Base-by-base conservation (phyloP, 495 filamentous ascomycete species). In the Penicillium antarcticum region DNA sequence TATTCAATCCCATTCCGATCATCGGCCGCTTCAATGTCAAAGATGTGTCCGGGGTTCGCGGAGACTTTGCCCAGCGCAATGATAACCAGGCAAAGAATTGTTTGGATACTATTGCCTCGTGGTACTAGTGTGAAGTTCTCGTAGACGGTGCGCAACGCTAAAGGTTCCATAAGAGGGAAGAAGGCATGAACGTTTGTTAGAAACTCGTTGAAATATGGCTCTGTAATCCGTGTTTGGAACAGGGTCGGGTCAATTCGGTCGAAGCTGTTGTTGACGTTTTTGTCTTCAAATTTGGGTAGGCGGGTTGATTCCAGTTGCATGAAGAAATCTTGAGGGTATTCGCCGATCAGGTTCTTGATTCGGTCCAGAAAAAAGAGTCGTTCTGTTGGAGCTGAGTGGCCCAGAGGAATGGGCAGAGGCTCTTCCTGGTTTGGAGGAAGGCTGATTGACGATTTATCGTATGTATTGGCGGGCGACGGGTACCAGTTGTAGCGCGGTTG, bases 281-380 rank as follows among this genome's bases (percentile, higher is more conserved):
- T 11, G 14, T 11, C 16, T 9, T 49, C 31, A 19, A 42, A 33
- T 0, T 37, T 39, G 19, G 54, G 38, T 12, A 32, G 42, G 38
- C 58, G 58, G 29, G 48, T 52, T 8, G 39, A 47, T 21, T 61
- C 58, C 17, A 57, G 43, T 2, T 41, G 46, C 31, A 48, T 32
- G 14, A 61, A 61, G 31, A 57, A 61, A 21, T 57, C 53, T 40
- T 57, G 46, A 13, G 58, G 46, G 33, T 61, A 61, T 21, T 54
- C 50, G 13, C 58, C 58, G n/a, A 61, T 50, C 1, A 61, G 44
- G 2, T 39, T 48, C n/a, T 50, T 57, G 4, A 61, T 46, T 40
- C 21, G 47, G 10, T 54, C 58, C 18, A 61, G 47, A 8, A 24
- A 39, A 16, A 61, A 38, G 1, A 61, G 21, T 16, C 50, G 57